phyloP scores from a whole-genome alignment of 2,329 filamentous ascomycete genomes.

The Blumeria hordei region DNA sequence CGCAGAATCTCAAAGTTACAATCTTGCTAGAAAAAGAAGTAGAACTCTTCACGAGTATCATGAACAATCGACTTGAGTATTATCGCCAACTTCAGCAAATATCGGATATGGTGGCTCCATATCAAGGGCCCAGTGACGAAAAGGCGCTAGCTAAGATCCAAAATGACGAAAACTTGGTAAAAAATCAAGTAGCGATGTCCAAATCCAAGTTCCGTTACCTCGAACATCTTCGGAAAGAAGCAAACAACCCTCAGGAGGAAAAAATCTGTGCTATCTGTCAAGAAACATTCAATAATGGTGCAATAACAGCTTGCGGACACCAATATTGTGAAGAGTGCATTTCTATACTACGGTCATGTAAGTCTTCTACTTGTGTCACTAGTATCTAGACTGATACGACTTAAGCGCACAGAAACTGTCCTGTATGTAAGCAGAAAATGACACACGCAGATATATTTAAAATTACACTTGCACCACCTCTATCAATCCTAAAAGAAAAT shows the following conservation, averaged over 20 bases:
- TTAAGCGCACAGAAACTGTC: conserved; percentile 45
- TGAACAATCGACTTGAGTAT: conserved; percentile 73
- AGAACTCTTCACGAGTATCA: conserved; percentile 48
- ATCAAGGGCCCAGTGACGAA: conserved; percentile 27
- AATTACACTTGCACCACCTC: conserved; percentile 28
- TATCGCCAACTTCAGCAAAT: conserved; percentile 76
- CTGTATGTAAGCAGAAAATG: conserved; percentile 56
- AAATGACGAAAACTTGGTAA: conserved; percentile 31
- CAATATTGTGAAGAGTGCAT: conserved; percentile 83
- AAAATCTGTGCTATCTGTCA: conserved; percentile 75
- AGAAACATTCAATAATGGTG: conserved; percentile 48
- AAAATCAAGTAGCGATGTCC: conserved; percentile 32
- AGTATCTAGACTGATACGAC: background rate
- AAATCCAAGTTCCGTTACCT: conserved; percentile 59
- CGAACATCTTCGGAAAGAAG: conserved; percentile 15
- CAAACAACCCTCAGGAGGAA: conserved; percentile 32
- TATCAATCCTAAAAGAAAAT: conserved; percentile 40
- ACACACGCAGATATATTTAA: conserved; percentile 49
- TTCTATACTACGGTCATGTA: conserved; percentile 41
- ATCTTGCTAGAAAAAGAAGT: conserved; percentile 39
- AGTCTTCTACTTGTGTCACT: conserved; percentile 1
- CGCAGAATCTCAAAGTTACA: conserved; percentile 25
- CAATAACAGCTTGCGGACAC: conserved; percentile 72
- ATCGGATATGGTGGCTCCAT: conserved; percentile 66
- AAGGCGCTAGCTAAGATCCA: conserved; percentile 21